Evolutionary conservation across 148 eudicot species (phyloP), one percentile per base, ranked within the genome.

Genomic region (Camellia granthamiana): DNA sequence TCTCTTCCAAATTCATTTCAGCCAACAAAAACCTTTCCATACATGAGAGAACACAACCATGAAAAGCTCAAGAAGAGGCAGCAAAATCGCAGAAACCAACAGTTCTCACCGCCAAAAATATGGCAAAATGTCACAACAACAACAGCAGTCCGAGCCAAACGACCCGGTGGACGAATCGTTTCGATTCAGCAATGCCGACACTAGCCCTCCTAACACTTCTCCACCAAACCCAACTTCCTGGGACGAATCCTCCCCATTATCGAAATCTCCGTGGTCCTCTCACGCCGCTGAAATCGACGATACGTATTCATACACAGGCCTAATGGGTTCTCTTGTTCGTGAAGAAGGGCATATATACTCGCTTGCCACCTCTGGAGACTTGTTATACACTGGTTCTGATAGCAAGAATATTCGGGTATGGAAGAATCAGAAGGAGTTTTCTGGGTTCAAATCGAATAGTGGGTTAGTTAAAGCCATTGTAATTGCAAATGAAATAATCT

Each of bases 321-420:
- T 93, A 3, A 89, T 92, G 90, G 98, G 96, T 0, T 93, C 98
- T 12, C 89, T 93, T 0, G 89, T 93, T 5, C 89, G 96, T 3
- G 96, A 93, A 83, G 98, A 92, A 86, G 98, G 98, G 0, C 94
- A 92, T 70, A 87, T 92, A 13, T 93, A 93, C 73, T 93, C 97
- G 1, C 44, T 93, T 14, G 97, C 97, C 0, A 89, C 96, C 2
- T 84, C 90, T 0, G 96, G 92, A 0, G 94, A 90, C 59, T 83
- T 92, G 38, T 64, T 93, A 4, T 93, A 92, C 63, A 93, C 97
- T 0, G 97, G 97, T 0, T 92, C 98, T 4, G 96, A 93, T 16
- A 91, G 94, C 66, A 93, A 92, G 87, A 92, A 93, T 70, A 89
- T 93, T 2, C 79, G 98, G 19, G 98, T 93, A 0, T 93, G 98